Evolutionary conservation across 2,329 filamentous ascomycete genomes (phyloP).

Genomic region (Albophoma yamanashiensis): DNA sequence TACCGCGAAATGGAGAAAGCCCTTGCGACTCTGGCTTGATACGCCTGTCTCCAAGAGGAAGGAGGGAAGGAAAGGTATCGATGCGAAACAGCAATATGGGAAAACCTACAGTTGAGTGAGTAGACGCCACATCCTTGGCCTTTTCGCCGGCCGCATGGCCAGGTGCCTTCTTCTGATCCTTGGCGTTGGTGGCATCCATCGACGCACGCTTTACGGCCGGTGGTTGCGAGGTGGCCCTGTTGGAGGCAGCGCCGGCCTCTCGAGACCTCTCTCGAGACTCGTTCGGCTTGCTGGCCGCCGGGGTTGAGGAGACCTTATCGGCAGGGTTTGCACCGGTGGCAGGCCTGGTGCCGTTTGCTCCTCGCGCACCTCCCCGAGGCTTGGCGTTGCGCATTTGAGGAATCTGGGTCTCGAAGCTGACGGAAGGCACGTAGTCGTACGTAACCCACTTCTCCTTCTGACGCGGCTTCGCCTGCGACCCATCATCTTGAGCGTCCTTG

Average conservation of each 20-base stretch:
- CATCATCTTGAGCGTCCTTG: conserved; percentile 45
- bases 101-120: conserved; percentile 28
- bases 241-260: conserved; percentile 21
- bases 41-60: not conserved
- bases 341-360: conserved; percentile 26
- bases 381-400: conserved; percentile 41
- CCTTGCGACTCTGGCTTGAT: not conserved
- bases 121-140: conserved; percentile 25
- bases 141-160: conserved; percentile 24
- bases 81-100: conserved; percentile 2
- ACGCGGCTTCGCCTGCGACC: conserved; percentile 32
- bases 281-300: conserved; percentile 17
- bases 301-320: conserved; percentile 25
- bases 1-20: not conserved
- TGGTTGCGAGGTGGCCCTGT: conserved; percentile 24
- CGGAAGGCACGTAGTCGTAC: conserved; percentile 72
- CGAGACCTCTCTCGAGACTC: conserved; percentile 24
- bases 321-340: conserved; percentile 20
- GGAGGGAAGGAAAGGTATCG: not conserved
- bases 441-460: conserved; percentile 81
- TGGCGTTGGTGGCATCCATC: conserved; percentile 26
- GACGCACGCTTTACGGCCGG: conserved; percentile 33
- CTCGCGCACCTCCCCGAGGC: conserved; percentile 37
- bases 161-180: conserved; percentile 36
- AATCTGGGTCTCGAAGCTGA: conserved; percentile 78